phyloP scores from a whole-genome alignment of 257 asterid genomes.

The Rhazya stricta region DNA sequence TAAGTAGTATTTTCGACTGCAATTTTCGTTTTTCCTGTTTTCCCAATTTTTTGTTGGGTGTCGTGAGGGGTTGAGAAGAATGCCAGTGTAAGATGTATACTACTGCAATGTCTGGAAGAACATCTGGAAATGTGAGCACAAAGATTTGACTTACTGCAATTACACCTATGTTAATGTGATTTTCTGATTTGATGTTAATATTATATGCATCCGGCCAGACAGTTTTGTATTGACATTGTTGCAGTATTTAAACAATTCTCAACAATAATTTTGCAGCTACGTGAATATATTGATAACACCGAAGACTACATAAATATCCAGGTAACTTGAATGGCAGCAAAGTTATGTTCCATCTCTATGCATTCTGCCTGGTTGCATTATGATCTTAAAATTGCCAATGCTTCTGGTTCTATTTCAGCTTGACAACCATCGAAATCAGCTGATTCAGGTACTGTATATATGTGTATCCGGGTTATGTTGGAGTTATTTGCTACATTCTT shows the following conservation, averaged over 20 bases:
- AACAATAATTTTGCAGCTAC: conserved; percentile 47
- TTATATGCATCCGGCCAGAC: background rate
- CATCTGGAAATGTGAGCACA: background rate
- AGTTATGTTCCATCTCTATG: background rate
- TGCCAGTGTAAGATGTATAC: background rate
- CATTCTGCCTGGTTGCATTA: conserved; percentile 3
- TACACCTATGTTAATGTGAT: background rate
- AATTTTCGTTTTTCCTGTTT: background rate
- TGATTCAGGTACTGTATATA: conserved; percentile 60
- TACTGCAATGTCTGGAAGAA: background rate
- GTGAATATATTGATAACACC: conserved; percentile 88
- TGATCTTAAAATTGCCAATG: conserved; percentile 12
- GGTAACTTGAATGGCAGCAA: conserved; percentile 34
- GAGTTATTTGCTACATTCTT: background rate
- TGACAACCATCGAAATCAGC: conserved; percentile 92
- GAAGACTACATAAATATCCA: conserved; percentile 95
- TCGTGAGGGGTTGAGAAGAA: background rate
- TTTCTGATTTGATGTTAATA: background rate
- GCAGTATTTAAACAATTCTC: background rate
- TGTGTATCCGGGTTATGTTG: no score
- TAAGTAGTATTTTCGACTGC: background rate
- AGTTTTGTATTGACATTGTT: background rate
- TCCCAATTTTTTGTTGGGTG: background rate
- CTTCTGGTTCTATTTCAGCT: conserved; percentile 46
- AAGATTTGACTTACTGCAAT: background rate